These are phyloP conservation scores for Litsea cubeba DNA, from an alignment of 164 flowering plant species.

Conservation along the genomic window DNA sequence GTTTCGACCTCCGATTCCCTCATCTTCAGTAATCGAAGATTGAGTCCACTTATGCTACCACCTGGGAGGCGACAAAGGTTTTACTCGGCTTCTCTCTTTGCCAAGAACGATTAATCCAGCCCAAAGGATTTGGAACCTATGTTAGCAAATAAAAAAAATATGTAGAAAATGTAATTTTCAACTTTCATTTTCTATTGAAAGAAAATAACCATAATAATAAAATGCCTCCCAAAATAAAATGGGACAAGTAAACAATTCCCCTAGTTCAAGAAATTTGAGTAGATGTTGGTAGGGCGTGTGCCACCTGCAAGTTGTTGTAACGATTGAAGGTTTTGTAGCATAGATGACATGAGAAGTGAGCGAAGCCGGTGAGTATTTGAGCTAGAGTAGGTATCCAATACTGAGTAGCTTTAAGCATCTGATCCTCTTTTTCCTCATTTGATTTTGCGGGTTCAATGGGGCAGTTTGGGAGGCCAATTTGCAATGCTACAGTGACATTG, in stretches of 20 bases:
- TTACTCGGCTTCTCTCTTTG: rapidly evolving
- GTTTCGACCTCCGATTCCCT: no score
- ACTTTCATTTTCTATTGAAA: no score
- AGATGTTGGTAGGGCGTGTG: no score
- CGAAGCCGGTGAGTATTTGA: slow-evolving; percentile 62
- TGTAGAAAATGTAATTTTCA: no score
- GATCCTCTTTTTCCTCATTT: slow-evolving; percentile 1
- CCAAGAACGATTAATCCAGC: rapidly evolving
- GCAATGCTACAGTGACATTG: slow-evolving; percentile 43
- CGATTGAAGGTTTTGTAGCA: slow-evolving; percentile 78
- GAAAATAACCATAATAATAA: no score
- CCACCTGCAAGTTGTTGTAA: slow-evolving; percentile 81
- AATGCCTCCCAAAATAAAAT: no score
- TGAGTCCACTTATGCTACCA: no score
- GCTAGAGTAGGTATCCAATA: slow-evolving; percentile 76
- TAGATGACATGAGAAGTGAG: slow-evolving; percentile 62
- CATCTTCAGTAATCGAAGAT: no score
- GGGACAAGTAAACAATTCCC: no score
- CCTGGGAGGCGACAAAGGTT: no score
- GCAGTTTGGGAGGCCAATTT: slow-evolving; percentile 47
- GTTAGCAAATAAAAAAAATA: rapidly evolving
- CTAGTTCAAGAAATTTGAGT: no score
- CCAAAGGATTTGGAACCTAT: neutral
- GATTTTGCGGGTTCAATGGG: neutral
- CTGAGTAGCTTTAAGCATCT: slow-evolving; percentile 8